These are phyloP conservation scores for Ganoderma resinaceum DNA, from an alignment of 1,284 basidiomycete genomes.

Conservation along the genomic window DNA sequence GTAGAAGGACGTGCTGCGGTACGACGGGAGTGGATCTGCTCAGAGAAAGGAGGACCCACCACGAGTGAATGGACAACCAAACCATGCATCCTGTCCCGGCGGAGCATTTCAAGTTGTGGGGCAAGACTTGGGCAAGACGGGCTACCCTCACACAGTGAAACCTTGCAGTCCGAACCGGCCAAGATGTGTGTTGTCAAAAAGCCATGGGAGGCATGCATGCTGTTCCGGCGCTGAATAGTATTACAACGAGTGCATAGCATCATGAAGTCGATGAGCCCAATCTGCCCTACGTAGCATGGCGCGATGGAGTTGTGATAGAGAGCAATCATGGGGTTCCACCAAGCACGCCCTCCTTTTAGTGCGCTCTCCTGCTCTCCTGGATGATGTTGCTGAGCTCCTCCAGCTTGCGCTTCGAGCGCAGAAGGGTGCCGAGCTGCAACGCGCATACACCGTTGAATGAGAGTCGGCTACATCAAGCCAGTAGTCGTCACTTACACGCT, in stretches of 20 bases:
- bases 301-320: constrained; percentile 13
- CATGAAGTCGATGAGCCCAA: constrained; percentile 34
- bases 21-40: too few species aligned
- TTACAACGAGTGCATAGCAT: constrained; percentile 38
- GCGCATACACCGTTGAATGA: constrained; percentile 2
- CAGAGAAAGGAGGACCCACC: too few species aligned
- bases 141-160: too few species aligned
- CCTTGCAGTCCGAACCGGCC: background rate
- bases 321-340: constrained; percentile 19
- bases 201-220: constrained; percentile 15
- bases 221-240: constrained; percentile 31
- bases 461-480: background rate
- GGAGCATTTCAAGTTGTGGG: too few species aligned
- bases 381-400: constrained; percentile 93
- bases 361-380: constrained; percentile 87
- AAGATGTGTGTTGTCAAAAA: background rate
- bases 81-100: too few species aligned
- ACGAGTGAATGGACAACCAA: too few species aligned
- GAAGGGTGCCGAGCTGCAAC: constrained; percentile 87
- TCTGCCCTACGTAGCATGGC: constrained; percentile 24
- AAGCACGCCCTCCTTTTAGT: constrained; percentile 50
- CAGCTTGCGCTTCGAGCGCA: constrained; percentile 97
- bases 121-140: too few species aligned
- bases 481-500: constrained; percentile 76
- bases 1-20: too few species aligned